phyloP scores from a whole-genome alignment of 2,329 filamentous ascomycete species.

The Cordyceps cateniannulata region DNA sequence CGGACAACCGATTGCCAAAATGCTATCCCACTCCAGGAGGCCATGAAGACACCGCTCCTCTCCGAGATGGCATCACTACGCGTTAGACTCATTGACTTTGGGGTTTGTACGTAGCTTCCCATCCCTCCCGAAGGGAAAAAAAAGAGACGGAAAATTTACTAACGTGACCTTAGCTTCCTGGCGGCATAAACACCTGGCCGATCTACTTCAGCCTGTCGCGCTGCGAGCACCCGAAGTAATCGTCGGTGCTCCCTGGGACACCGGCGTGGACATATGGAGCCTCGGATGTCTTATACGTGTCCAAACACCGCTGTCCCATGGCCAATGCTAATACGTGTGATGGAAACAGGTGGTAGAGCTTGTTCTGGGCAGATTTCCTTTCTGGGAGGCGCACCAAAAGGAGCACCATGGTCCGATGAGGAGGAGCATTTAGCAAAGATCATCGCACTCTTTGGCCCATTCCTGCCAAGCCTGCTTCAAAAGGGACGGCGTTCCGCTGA shows the following conservation, averaged over 20 bases:
- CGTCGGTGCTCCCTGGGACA: conserved; percentile 19
- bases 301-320: background rate
- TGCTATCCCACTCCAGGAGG: background rate
- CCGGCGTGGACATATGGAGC: conserved; percentile 19
- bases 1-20: background rate
- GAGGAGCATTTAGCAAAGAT: conserved; percentile 3
- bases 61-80: background rate
- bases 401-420: background rate
- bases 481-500: background rate
- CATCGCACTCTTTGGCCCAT: background rate
- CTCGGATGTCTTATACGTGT: conserved; percentile 14
- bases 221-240: conserved; percentile 22
- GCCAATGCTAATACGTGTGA: background rate
- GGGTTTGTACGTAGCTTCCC: background rate
- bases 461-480: background rate
- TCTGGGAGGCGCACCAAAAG: background rate
- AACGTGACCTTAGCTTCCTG: conserved; percentile 17
- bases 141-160: conserved; percentile 8
- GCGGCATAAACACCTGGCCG: conserved; percentile 17
- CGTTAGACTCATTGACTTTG: conserved; percentile 12
- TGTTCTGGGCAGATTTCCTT: conserved; percentile 2
- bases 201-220: conserved; percentile 19
- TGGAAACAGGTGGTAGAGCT: background rate
- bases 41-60: conserved; percentile 1
- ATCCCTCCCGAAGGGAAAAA: conserved; percentile 15